These are phyloP conservation scores for Solanum chilense DNA, from an alignment of 257 asterid species.

Conservation along the genomic window DNA sequence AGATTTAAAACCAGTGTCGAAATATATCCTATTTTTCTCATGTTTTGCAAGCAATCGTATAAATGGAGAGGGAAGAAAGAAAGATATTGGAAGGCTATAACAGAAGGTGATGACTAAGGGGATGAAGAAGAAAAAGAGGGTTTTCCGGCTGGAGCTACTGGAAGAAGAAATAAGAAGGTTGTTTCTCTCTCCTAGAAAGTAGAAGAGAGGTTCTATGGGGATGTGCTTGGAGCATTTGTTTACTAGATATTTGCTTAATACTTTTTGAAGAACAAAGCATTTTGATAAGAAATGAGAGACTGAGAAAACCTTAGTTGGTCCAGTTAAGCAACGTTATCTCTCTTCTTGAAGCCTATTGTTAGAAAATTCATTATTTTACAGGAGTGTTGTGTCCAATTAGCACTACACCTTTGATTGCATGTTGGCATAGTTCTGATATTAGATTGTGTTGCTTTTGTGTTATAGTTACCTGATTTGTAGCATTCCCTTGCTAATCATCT, in stretches of 20 bases:
- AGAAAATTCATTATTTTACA: background rate
- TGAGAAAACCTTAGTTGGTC: background rate
- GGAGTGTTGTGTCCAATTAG: background rate
- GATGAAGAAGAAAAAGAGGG: background rate
- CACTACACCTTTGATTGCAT: background rate
- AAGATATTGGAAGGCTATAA: background rate
- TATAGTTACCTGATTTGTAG: background rate
- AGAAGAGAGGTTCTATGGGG: background rate
- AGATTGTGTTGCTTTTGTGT: background rate
- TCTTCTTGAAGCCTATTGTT: background rate
- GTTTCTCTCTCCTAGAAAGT: background rate
- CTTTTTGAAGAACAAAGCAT: background rate
- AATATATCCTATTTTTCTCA: background rate
- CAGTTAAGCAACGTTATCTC: background rate
- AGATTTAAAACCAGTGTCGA: background rate
- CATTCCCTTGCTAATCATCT: background rate
- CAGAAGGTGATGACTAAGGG: background rate
- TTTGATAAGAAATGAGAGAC: background rate
- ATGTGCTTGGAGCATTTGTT: background rate
- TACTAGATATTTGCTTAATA: background rate
- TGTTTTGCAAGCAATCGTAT: background rate
- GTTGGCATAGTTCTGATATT: background rate
- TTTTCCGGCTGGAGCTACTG: background rate
- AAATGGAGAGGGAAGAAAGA: background rate
- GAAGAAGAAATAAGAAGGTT: background rate